phyloP scores from a whole-genome alignment of 148 eudicot genomes.

The Heliamphora exappendiculata region DNA sequence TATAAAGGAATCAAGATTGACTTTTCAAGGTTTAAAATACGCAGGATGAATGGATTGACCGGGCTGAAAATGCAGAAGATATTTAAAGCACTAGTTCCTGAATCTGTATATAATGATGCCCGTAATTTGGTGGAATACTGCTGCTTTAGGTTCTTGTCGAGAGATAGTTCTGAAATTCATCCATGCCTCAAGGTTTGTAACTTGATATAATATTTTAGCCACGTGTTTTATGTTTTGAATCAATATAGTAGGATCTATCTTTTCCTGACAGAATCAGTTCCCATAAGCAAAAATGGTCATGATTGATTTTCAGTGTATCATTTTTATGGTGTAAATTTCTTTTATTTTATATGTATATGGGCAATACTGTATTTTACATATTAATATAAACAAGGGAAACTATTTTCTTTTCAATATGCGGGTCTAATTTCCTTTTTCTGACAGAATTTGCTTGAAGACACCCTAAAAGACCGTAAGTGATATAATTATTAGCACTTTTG shows the following conservation, averaged over 20 bases:
- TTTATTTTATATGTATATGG: too few relatives aligned
- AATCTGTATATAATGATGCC: conserved; percentile 53
- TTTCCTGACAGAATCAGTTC: neutral
- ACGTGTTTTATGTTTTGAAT: neutral
- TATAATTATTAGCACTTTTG: too few relatives aligned
- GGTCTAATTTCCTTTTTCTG: too few relatives aligned
- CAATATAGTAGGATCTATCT: neutral
- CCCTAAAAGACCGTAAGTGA: too few relatives aligned
- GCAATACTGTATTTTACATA: too few relatives aligned
- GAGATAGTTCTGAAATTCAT: conserved; percentile 72
- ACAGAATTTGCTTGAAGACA: too few relatives aligned
- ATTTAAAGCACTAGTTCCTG: conserved; percentile 68
- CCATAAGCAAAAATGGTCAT: neutral
- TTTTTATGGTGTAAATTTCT: too few relatives aligned
- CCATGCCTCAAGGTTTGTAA: conserved; percentile 69
- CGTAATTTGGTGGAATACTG: conserved; percentile 87
- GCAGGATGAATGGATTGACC: conserved; percentile 93
- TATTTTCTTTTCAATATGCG: too few relatives aligned
- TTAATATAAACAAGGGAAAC: too few relatives aligned
- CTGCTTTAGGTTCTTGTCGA: conserved; percentile 86
- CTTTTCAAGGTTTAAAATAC: conserved; percentile 11
- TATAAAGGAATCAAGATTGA: neutral
- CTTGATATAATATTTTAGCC: conserved; percentile 5
- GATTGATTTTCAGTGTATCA: neutral
- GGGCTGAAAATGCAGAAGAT: conserved; percentile 80